Evolutionary conservation across 345 rosid genomes (phyloP), one percentile per base, ranked within the genome.

Genomic region (Nephelium lappaceum): DNA sequence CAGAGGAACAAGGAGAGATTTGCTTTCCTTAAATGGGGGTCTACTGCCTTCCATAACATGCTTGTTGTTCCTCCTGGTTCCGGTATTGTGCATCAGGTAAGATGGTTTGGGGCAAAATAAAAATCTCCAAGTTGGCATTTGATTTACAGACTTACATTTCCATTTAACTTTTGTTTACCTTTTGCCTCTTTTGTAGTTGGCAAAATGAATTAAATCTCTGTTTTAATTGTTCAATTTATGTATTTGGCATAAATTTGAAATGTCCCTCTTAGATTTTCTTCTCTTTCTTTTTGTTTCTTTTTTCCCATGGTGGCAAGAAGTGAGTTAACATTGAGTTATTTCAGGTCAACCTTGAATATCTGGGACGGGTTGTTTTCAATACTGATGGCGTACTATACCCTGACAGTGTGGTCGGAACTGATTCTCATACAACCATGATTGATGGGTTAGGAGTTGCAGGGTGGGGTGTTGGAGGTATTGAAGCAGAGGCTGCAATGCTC

Each of bases 21-120:
- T 86, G 94, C 93, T 80, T 97, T 97, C 81, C 98, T 97, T 72
- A 97, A 97, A 80, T 94, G 99, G 99, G 99, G 98, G 10, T 94
- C 99, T 61, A 81, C 84, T 64, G 99, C 98, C 55, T 94, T 97
- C 81, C 88, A 69, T 72, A 97, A 97, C 84, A 97, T 94, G 98
- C 98, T 97, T 79, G 98, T 97, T 80, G 99, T 97, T 67, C 99
- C 99, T 77, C 99, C 99, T 47, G 99, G 99, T 60, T 97, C 99
- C 81, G 99, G 99, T 76, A 97, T 97, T 72, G 99, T 97, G 67
- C 99, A 97, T 89, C 98, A 96, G 94, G 99, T 94, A 91, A 68
- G 72, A 69, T 78, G 60, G 36, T n/a, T 53, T 45, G 71, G 67
- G 64, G 65, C 51, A 60, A 24, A 69, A 16, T 68, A 41, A 68